phyloP scores from a whole-genome alignment of 768 basidiomycete genomes.

The Postia placenta region DNA sequence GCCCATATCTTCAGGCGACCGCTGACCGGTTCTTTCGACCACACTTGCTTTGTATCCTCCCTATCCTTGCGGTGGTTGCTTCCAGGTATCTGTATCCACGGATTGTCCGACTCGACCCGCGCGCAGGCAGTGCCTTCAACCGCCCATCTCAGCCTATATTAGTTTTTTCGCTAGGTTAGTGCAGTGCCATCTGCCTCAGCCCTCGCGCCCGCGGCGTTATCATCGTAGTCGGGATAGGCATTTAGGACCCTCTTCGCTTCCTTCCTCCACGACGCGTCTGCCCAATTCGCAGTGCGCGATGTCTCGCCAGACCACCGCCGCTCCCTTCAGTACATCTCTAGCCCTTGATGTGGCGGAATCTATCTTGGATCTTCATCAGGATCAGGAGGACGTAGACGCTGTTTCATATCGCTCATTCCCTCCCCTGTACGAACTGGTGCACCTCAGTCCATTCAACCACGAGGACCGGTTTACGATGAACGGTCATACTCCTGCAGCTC shows the following conservation, averaged over 20 bases:
- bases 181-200: not conserved
- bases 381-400: no score
- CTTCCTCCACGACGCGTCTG: not conserved
- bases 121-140: not conserved
- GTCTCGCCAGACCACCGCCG: not conserved
- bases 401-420: no score
- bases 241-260: not conserved
- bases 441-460: no score
- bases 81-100: not conserved
- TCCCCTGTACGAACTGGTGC: no score
- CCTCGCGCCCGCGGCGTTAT: not conserved
- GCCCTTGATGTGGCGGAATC: not conserved
- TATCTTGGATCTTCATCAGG: not conserved
- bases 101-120: not conserved
- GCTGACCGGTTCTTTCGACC: not conserved
- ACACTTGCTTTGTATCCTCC: not conserved
- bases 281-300: not conserved
- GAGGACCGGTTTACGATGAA: not conserved
- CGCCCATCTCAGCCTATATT: not conserved
- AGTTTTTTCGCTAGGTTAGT: not conserved
- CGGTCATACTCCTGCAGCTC: not conserved
- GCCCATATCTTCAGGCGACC: not conserved
- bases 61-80: not conserved
- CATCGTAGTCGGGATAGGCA: not conserved
- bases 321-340: not conserved